Conservation (phyloP, 805 yeast species). For the Saccharomycopsis olivae region DNA sequence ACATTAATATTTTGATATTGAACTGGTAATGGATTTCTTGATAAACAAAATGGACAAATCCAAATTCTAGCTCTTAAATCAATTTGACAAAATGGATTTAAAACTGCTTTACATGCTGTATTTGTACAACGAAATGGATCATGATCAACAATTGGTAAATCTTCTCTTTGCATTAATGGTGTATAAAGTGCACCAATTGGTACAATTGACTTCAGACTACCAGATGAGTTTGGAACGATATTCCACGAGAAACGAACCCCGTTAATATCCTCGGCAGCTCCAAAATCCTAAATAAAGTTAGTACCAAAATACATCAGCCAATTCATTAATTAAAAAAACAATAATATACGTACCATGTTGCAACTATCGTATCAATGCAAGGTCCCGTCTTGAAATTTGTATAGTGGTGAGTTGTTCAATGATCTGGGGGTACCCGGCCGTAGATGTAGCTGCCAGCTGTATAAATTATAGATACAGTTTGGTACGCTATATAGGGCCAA, state of each 20-base stretch:
- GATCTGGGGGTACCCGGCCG: no score
- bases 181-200: slow-evolving; percentile 93
- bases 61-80: slow-evolving; percentile 69
- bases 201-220: slow-evolving; percentile 84
- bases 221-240: slow-evolving; percentile 78
- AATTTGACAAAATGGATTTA: slow-evolving; percentile 80
- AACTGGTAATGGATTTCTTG: slow-evolving; percentile 71
- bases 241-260: slow-evolving; percentile 76
- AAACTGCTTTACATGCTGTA: slow-evolving; percentile 68
- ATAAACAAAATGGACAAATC: slow-evolving; percentile 77
- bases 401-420: no score
- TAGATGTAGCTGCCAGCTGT: no score
- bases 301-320: not conserved
- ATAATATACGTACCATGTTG: no score
- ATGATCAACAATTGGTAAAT: slow-evolving; percentile 66
- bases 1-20: slow-evolving; percentile 70
- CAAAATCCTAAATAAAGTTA: slow-evolving; percentile 29
- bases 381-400: no score
- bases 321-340: not conserved
- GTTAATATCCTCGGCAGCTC: slow-evolving; percentile 56
- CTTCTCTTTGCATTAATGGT: slow-evolving; percentile 77
- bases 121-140: slow-evolving; percentile 77
- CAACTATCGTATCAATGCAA: no score
- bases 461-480: no score
- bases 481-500: no score